Base-by-base conservation (phyloP, 2,329 filamentous ascomycete species). In the Penicillium sp. region DNA sequence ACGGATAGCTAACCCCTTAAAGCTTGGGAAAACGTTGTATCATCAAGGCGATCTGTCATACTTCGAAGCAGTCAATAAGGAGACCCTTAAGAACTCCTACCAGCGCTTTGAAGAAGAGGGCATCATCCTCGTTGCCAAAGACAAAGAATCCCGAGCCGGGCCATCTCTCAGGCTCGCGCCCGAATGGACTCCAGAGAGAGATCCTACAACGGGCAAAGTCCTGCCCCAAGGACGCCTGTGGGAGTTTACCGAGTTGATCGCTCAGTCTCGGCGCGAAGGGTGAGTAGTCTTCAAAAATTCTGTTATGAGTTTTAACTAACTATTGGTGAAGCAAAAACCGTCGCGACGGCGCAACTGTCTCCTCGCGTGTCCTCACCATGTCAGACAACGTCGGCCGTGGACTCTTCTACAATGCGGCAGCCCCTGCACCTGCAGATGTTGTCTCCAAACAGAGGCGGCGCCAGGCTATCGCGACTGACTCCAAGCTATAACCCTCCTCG, bases 31-130 rank as follows among this genome's bases (percentile, higher is more conserved):
- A 72, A 97, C 93, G 0, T 79, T 98, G 1, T 98, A 96, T 66
- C 92, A 98, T 67, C 92, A 98, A 74, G 93, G 93, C 48, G 93
- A 98, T 64, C 81, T 98, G 8, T 91, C 87, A 27, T 98, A 98
- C 72, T 97, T 96, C 60, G 93, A 98, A 72, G 91, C 93, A 2
- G 92, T 98, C 56, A 98, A 98, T 76, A 96, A 96, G 63, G 92
- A 98, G 70, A 95, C 91, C 0, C 80, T 98, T 49, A 95, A 93
- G 66, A 98, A 98, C 69, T 87, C 91, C 0, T 96, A 92, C 70
- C 79, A 82, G 32, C 83, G 89, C 13, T 95, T 95, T 63, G 84
- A 91, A 60, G 89, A 96, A 64, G 92, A 97, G 62, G 88, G 90
- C 7, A 95, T 97, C 55, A 78, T 97, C 49, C 75, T 88, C 39